Percentiles rank a stretch among this genome's conserved stretches.
phyloP scores from a whole-genome alignment of 176 grass and related monocot genomes.

The Triticum urartu region DNA sequence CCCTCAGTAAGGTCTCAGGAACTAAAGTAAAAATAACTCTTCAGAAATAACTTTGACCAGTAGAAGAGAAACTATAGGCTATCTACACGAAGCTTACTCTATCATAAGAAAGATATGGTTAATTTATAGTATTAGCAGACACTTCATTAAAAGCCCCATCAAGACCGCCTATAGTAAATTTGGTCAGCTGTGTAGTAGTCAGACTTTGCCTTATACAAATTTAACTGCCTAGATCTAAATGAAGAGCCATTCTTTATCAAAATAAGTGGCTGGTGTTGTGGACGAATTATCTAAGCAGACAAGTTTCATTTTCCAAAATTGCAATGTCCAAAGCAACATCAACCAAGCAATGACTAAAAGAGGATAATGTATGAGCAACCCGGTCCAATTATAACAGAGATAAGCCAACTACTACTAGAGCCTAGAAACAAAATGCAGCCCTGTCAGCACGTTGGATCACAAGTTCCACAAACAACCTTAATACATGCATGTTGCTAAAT shows the following conservation, averaged over 20 bases:
- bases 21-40: not conserved
- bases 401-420: conserved; percentile 9
- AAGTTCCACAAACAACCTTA: conserved; percentile 6
- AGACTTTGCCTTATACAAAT: conserved; percentile 21
- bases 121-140: not conserved
- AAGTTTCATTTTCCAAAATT: conserved; percentile 11
- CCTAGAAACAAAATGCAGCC: not conserved
- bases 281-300: not conserved
- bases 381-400: not conserved
- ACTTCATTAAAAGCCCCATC: conserved; percentile 8
- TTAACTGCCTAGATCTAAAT: conserved; percentile 19
- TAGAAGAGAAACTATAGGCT: conserved; percentile 3
- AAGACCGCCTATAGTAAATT: not conserved
- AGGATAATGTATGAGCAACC: not conserved
- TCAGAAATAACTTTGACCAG: not conserved
- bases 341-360: conserved; percentile 18
- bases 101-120: not conserved
- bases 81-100: not conserved
- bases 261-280: conserved; percentile 15
- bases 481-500: not conserved
- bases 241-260: conserved; percentile 6
- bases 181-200: not conserved
- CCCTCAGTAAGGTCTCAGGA: not conserved
- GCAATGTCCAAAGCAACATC: not conserved
- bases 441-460: not conserved